phyloP scores from a whole-genome alignment of 108 stramenopile species.

The Nitzschia inconspicua region DNA sequence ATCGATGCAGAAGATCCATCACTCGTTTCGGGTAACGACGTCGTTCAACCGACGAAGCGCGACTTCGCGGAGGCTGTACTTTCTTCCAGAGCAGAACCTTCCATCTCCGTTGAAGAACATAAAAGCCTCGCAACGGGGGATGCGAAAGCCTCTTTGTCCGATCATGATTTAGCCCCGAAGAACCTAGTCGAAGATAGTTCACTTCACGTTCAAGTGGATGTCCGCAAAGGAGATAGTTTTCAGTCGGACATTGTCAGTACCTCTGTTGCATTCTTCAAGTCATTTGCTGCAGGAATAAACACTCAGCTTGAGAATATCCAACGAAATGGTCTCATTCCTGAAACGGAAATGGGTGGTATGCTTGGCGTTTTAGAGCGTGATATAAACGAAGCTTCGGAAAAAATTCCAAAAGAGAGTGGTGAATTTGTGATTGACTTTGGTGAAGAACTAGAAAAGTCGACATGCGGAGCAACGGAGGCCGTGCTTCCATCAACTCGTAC shows the following conservation, averaged over 20 bases:
- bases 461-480: too few relatives aligned
- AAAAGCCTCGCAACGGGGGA: too few relatives aligned
- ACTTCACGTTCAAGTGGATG: neutral
- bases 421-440: constrained; percentile 13
- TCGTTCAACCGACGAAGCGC: too few relatives aligned
- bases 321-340: constrained; percentile 15
- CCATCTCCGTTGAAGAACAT: too few relatives aligned
- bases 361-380: constrained; percentile 18
- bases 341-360: constrained; percentile 19
- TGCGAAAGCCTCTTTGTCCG: too few relatives aligned
- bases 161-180: neutral
- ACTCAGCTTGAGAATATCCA: constrained; percentile 13
- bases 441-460: constrained; percentile 9
- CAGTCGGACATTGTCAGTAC: neutral
- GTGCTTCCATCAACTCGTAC: too few relatives aligned
- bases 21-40: too few relatives aligned
- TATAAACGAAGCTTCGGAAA: constrained; percentile 3
- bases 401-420: constrained; percentile 4
- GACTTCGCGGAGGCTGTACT: too few relatives aligned
- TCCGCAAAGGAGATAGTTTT: neutral
- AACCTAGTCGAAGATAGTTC: neutral
- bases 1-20: too few relatives aligned
- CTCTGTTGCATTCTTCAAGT: constrained; percentile 12
- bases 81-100: too few relatives aligned
- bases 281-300: neutral